A percentile compares a stretch with the other conserved stretches of the same genome.
Conservation (phyloP, 2,329 filamentous ascomycete species). For the Penicillium fuscoglaucum region DNA sequence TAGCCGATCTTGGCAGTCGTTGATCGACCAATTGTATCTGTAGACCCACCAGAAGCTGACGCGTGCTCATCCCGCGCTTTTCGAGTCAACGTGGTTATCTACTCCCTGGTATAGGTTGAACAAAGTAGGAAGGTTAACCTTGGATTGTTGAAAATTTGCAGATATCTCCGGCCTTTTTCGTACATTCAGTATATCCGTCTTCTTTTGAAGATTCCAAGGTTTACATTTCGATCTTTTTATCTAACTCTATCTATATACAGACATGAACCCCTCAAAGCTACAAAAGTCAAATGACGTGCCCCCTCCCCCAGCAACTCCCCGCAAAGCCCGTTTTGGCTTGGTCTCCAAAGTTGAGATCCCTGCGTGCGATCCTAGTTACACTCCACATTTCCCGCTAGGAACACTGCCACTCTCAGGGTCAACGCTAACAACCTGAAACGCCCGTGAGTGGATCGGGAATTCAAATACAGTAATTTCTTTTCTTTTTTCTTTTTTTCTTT, state of each 20-base stretch:
- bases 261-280: background rate
- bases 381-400: slow-evolving; percentile 24
- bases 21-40: slow-evolving; percentile 31
- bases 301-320: slow-evolving; percentile 20
- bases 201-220: background rate
- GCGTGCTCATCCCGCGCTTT: slow-evolving; percentile 34
- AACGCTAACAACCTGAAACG: slow-evolving; percentile 37
- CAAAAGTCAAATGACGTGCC: slow-evolving; percentile 20
- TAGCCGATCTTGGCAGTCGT: slow-evolving; percentile 39
- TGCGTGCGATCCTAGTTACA: slow-evolving; percentile 33
- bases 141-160: background rate
- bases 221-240: background rate
- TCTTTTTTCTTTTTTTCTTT: background rate
- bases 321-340: slow-evolving; percentile 30
- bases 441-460: slow-evolving; percentile 11
- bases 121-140: slow-evolving; percentile 10
- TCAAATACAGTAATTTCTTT: background rate
- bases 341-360: slow-evolving; percentile 25
- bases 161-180: background rate
- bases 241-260: background rate
- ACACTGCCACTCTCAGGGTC: slow-evolving; percentile 36
- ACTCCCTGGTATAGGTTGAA: background rate
- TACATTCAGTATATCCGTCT: no score
- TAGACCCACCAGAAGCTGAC: slow-evolving; percentile 33
- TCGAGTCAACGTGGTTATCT: slow-evolving; percentile 18